Conservation (phyloP, 768 basidiomycete genomes). For the Pulveroboletus frians region DNA sequence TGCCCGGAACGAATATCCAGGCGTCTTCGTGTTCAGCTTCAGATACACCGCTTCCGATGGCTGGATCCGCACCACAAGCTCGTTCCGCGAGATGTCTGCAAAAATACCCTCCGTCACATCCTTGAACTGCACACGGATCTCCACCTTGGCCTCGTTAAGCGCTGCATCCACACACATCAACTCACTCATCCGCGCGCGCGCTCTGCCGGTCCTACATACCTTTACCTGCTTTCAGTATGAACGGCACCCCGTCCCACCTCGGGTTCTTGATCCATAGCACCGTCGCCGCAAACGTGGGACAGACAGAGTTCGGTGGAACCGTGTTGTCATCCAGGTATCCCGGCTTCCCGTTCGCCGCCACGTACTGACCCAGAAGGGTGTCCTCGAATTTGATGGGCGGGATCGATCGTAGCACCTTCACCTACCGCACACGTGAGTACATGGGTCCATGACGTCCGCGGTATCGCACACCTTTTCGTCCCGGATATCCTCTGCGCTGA, state of each 20-base stretch:
- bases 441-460: not conserved
- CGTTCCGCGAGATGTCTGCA: slow-evolving; percentile 92
- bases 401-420: slow-evolving; percentile 92
- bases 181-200: slow-evolving; percentile 12
- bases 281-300: slow-evolving; percentile 91
- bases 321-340: slow-evolving; percentile 98
- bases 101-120: slow-evolving; percentile 97
- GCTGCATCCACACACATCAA: slow-evolving; percentile 42
- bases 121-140: slow-evolving; percentile 97
- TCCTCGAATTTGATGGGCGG: slow-evolving; percentile 73
- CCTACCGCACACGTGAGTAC: slow-evolving; percentile 43
- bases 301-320: slow-evolving; percentile 85
- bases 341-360: slow-evolving; percentile 84
- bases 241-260: slow-evolving; percentile 98
- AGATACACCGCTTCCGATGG: slow-evolving; percentile 95
- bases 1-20: slow-evolving; percentile 84
- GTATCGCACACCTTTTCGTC: slow-evolving; percentile 80
- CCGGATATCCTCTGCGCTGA: slow-evolving; percentile 94
- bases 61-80: slow-evolving; percentile 96
- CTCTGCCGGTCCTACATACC: slow-evolving; percentile 44
- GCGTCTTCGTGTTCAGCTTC: slow-evolving; percentile 93
- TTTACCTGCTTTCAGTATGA: slow-evolving; percentile 98
- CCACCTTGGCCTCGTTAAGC: slow-evolving; percentile 97
- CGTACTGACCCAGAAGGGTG: slow-evolving; percentile 92
- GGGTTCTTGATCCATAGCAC: slow-evolving; percentile 92